phyloP scores from a whole-genome alignment of 2,329 filamentous ascomycete genomes.

The Alternaria longipes region DNA sequence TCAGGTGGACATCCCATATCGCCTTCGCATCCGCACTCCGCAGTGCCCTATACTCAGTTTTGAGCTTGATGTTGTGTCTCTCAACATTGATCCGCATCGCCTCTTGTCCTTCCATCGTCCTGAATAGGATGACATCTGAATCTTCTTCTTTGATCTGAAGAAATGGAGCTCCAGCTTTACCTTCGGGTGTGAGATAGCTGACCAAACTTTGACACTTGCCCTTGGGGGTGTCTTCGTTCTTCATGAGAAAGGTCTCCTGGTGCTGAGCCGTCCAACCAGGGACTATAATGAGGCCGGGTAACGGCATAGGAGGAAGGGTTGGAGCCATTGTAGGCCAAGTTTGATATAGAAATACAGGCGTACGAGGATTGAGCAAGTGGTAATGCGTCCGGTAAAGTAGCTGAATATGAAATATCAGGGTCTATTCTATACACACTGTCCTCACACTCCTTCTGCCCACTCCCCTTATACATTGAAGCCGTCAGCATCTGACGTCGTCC shows the following conservation, averaged over 20 bases:
- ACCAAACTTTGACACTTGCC: constrained; percentile 15
- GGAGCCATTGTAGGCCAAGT: constrained; percentile 2
- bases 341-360: background rate
- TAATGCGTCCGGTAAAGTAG: background rate
- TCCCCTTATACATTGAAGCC: background rate
- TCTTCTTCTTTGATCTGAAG: constrained; percentile 23
- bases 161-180: constrained; percentile 17
- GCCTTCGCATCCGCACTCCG: constrained; percentile 20
- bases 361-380: background rate
- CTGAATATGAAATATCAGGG: background rate
- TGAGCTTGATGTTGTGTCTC: constrained; percentile 11
- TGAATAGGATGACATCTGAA: constrained; percentile 21
- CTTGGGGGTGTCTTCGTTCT: constrained; percentile 17
- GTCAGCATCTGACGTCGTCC: constrained; percentile 6
- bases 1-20: constrained; percentile 26
- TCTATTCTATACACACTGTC: background rate
- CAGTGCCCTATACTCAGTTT: constrained; percentile 27
- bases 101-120: constrained; percentile 21
- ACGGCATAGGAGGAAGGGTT: constrained; percentile 20
- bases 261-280: constrained; percentile 25
- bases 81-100: constrained; percentile 28
- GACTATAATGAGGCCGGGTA: constrained; percentile 27
- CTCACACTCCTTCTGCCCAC: background rate
- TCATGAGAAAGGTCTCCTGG: constrained; percentile 23
- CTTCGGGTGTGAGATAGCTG: constrained; percentile 13